Evolutionary conservation across 192 early-diverging fungal species (phyloP), one percentile per base, ranked within the genome.

Genomic region (Backusella psychrophila): DNA sequence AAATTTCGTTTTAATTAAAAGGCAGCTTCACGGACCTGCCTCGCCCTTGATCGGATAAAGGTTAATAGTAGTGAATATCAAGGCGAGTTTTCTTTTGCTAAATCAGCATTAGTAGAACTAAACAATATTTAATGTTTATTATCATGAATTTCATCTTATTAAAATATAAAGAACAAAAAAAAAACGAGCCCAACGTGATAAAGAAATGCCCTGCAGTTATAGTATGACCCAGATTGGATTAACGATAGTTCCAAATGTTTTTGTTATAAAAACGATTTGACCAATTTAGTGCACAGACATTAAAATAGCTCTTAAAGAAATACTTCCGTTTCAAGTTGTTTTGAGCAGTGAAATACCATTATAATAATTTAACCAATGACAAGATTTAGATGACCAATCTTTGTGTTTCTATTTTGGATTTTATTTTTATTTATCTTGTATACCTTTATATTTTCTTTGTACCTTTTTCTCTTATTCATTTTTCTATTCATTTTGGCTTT

Each of bases 201-300:
- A 63, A 63, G 56, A 63, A 63, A 63, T 26, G 4, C 26, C 9
- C 26, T 63, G 23, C 56, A 63, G 21, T 7, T 7, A 26, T 63
- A 63, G 56, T 14, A 11, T 12, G 11, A 12, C 11, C 56, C 23
- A 59, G 9, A 26, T 23, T 59, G 23, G 21, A 26, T 59, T 12
- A 59, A 59, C 11, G 21, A 59, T 9, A 59, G 23, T 26, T 59
- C 23, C 53, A 59, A 59, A 26, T 59, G 53, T 23, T 59, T 59
- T 26, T 14, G 11, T 8, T 59, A 26, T n/a, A 23, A 56, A 59
- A 26, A 29, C 4, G n/a, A 63, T 63, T 63, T 63, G 56, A 63
- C 56, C 56, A 63, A 26, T 63, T 63, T 63, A 63, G 56, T 63
- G 56, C 56, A 63, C 56, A 63, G 56, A 63, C 56, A 29, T 63